These are phyloP conservation scores for Psophocarpus tetragonolobus DNA, from an alignment of 306 rosid genomes.

Conservation along the genomic window DNA sequence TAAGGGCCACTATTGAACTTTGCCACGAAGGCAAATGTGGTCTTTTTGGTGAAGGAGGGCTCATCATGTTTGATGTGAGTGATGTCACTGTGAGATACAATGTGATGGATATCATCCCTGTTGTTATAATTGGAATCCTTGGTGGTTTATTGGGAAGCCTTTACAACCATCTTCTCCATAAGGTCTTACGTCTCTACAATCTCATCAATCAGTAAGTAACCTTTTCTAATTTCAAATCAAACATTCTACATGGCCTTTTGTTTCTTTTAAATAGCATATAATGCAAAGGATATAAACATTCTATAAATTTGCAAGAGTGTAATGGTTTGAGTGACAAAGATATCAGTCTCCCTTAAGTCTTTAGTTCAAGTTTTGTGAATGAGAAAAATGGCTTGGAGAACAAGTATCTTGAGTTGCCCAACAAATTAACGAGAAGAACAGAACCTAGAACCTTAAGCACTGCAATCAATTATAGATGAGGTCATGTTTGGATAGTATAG, in stretches of 20 bases:
- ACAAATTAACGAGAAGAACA: not conserved
- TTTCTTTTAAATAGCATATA: not conserved
- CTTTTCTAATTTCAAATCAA: constrained; percentile 1
- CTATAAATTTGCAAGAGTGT: not conserved
- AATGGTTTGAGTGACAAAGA: not conserved
- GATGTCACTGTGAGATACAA: constrained; percentile 61
- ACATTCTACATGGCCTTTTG: not conserved
- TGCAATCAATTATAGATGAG: not conserved
- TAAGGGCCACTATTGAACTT: constrained; percentile 73
- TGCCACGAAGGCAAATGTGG: constrained; percentile 85
- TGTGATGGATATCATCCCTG: constrained; percentile 69
- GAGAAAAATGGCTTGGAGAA: not conserved
- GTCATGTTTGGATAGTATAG: no score
- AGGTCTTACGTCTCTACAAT: constrained; percentile 77
- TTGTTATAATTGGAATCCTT: constrained; percentile 59
- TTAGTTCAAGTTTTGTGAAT: not conserved
- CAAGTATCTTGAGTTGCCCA: not conserved
- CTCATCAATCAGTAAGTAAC: constrained; percentile 90
- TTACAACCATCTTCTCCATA: constrained; percentile 74
- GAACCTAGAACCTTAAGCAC: not conserved
- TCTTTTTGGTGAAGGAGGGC: constrained; percentile 84
- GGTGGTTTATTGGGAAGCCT: constrained; percentile 90
- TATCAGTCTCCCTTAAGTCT: not conserved
- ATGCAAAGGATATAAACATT: not conserved
- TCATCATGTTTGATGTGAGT: constrained; percentile 85